Percentiles rank a stretch among this genome's conserved stretches.
phyloP scores from a whole-genome alignment of 2,329 filamentous ascomycete species.

The Thermothelomyces thermophilus region DNA sequence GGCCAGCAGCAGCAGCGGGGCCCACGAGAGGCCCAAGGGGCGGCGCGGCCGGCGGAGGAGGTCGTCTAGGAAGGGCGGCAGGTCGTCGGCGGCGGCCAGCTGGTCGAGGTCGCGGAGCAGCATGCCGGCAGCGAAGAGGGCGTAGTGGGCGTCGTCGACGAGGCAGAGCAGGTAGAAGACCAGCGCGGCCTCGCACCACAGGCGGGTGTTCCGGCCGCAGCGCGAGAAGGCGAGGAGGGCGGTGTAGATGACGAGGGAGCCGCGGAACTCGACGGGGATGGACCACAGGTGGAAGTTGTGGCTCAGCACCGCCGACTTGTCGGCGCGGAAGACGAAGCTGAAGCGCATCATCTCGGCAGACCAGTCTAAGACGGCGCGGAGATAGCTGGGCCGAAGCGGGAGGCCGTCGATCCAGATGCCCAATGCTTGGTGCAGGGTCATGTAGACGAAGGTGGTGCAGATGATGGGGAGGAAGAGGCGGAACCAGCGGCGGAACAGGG shows the following conservation, averaged over 20 bases:
- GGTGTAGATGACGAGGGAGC: conserved; percentile 58
- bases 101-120: conserved; percentile 53
- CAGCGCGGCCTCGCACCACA: conserved; percentile 47
- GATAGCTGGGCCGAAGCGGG: conserved; percentile 34
- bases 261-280: conserved; percentile 55
- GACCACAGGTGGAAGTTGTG: conserved; percentile 56
- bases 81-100: conserved; percentile 39
- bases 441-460: conserved; percentile 44
- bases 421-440: conserved; percentile 46
- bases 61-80: conserved; percentile 41
- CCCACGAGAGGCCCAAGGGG: no score
- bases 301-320: conserved; percentile 48
- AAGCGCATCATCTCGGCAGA: conserved; percentile 57
- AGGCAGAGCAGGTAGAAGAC: conserved; percentile 61
- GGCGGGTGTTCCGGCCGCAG: conserved; percentile 45
- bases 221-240: conserved; percentile 50
- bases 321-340: conserved; percentile 52
- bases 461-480: conserved; percentile 45
- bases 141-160: conserved; percentile 53
- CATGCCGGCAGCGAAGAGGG: conserved; percentile 54
- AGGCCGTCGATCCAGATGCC: conserved; percentile 37
- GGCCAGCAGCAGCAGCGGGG: no score
- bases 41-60: no score
- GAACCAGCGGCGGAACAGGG: conserved; percentile 40
- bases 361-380: conserved; percentile 41